Evolutionary conservation across 805 yeast genomes (phyloP).

Genomic region (Hemisphaericaspora nanyangensis): DNA sequence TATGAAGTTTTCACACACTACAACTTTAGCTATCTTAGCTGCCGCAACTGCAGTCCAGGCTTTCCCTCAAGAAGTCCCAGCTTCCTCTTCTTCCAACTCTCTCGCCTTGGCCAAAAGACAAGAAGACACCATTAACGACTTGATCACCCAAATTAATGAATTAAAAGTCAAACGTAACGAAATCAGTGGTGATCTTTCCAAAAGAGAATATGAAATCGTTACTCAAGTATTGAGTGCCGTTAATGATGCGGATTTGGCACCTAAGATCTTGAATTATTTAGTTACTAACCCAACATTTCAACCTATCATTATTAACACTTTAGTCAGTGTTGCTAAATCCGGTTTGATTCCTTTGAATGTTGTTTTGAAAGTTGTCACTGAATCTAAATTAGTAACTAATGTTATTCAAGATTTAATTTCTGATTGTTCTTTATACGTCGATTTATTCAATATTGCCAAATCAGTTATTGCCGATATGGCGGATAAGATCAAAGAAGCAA

Average conservation of each 20-base stretch:
- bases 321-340: constrained; percentile 28
- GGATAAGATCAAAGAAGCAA: constrained; percentile 20
- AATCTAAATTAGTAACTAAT: constrained; percentile 31
- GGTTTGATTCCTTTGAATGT: constrained; percentile 29
- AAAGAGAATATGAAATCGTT: constrained; percentile 38
- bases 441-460: constrained; percentile 29
- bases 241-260: constrained; percentile 34
- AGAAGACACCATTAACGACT: constrained; percentile 16
- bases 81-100: background rate
- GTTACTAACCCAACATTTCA: constrained; percentile 24
- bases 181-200: constrained; percentile 20
- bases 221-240: constrained; percentile 36
- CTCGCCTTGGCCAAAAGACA: constrained; percentile 5
- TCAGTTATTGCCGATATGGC: constrained; percentile 22
- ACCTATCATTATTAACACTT: constrained; percentile 16
- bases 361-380: constrained; percentile 32
- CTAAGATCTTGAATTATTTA: constrained; percentile 29
- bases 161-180: constrained; percentile 28
- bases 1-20: constrained; percentile 32
- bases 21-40: constrained; percentile 27
- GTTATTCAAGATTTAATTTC: constrained; percentile 33
- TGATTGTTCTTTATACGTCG: constrained; percentile 36
- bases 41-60: constrained; percentile 24
- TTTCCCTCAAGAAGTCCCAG: constrained; percentile 24
- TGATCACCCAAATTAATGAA: constrained; percentile 21